Evolutionary conservation across 2,329 filamentous ascomycete species (phyloP).

Genomic region (Epichloe typhina): DNA sequence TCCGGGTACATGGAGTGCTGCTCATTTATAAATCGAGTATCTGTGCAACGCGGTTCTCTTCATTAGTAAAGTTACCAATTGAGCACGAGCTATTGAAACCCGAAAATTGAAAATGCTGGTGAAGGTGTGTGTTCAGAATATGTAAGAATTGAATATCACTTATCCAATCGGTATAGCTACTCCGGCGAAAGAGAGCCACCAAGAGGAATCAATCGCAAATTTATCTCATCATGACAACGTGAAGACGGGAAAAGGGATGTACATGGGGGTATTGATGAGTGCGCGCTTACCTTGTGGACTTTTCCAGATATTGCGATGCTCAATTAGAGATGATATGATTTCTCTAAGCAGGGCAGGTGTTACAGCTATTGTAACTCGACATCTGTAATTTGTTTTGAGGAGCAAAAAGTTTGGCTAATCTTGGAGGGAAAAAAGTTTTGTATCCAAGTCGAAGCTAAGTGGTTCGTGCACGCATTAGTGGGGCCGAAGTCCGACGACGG

Average conservation of each 20-base stretch:
- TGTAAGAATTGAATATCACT: slow-evolving; percentile 97
- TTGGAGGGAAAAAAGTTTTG: neutral
- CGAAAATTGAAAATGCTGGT: slow-evolving; percentile 6
- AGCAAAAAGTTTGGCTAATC: accelerated
- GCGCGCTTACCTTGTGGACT: neutral
- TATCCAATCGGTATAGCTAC: slow-evolving; percentile 62
- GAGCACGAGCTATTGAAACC: neutral
- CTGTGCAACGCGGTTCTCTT: too few relatives aligned
- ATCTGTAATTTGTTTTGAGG: neutral
- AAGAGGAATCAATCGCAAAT: slow-evolving; percentile 95
- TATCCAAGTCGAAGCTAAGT: neutral
- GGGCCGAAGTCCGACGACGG: neutral
- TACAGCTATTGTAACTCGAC: too few relatives aligned
- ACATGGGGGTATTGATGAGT: neutral
- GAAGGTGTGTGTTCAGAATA: slow-evolving; percentile 61
- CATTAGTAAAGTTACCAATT: too few relatives aligned
- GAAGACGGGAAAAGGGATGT: slow-evolving; percentile 5
- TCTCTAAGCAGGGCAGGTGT: neutral
- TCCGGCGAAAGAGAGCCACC: slow-evolving; percentile 83
- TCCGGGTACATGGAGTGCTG: too few relatives aligned
- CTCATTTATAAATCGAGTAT: too few relatives aligned
- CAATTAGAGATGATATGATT: neutral
- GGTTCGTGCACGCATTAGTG: neutral
- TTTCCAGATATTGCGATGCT: neutral
- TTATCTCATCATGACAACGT: slow-evolving; percentile 63